Base-by-base conservation (phyloP, 1,284 basidiomycete genomes). In the Cutaneotrichosporon sp. region DNA sequence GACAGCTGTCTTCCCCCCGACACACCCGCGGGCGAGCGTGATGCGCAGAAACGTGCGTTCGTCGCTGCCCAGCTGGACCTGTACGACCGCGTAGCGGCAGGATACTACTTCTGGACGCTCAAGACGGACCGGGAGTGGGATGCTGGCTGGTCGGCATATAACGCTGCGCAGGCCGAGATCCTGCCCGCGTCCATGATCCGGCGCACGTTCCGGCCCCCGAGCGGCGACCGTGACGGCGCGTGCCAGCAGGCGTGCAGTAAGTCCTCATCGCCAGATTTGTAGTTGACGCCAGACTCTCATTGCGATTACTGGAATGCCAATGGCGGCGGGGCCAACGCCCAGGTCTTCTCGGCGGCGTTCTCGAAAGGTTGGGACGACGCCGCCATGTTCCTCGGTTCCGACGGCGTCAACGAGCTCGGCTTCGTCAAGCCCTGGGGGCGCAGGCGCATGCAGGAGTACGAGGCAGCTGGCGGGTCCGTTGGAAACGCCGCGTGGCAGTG, bases 91-190 rank as follows among this genome's bases (percentile, higher is more conserved):
- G 69, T 76, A 34, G 85, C 86, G 53, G 83, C 81, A 0, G 90
- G 90, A 3, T 88, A 82, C 80, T 92, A 84, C 76, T 92, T 87
- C 73, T 94, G 90, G 90, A 90, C 88, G 38, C 86, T 84, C 69
- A 89, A 86, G 78, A 90, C 90, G 70, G 80, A 84, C 51, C 73
- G 78, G 8, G 72, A 69, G 3, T 83, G 84, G 58, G 87, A 90
- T 68, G 80, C 79, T 2, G 88, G 87, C 1, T 92, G 90, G 88
- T 82, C 83, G 41, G 80, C 88, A 35, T 78, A 80, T 57, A 84
- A 89, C 67, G 85, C 86, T 0, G 80, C 84, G 0, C 79, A 79
- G 40, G 78, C 78, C 1, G 83, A 84, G 9, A 81, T 87, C 14
- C 79, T 87, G 58, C 85, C 85, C 0, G 26, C 60, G 0, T 78